These are phyloP conservation scores for Diplodia seriata DNA, from an alignment of 2,329 filamentous ascomycete genomes.

Conservation along the genomic window DNA sequence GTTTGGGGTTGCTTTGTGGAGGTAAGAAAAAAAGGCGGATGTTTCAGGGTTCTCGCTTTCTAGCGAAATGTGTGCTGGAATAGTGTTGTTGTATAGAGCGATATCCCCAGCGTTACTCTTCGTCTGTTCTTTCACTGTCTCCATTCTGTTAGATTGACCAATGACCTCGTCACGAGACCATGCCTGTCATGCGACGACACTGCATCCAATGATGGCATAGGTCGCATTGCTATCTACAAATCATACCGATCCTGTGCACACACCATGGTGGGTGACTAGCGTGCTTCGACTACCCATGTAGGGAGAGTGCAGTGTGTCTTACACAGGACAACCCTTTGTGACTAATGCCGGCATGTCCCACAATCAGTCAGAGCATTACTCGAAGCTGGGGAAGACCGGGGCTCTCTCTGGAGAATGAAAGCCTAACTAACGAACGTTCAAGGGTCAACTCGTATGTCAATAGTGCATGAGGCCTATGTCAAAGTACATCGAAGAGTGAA, in stretches of 20 bases:
- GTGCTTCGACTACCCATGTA: background rate
- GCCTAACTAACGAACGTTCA: background rate
- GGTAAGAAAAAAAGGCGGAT: constrained; percentile 26
- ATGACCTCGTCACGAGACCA: constrained; percentile 10
- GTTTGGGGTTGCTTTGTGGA: constrained; percentile 14
- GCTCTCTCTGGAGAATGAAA: background rate
- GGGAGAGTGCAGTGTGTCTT: background rate
- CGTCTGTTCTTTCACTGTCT: background rate
- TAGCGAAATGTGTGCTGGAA: constrained; percentile 21
- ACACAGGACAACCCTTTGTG: background rate
- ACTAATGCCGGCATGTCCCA: background rate
- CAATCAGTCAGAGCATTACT: background rate
- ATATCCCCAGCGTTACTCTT: constrained; percentile 28
- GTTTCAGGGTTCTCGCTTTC: constrained; percentile 21
- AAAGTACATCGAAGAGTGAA: background rate
- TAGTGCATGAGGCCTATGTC: background rate
- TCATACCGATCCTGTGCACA: background rate
- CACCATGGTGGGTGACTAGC: background rate
- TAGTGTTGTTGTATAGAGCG: constrained; percentile 29
- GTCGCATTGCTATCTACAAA: constrained; percentile 1
- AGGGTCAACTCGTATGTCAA: background rate
- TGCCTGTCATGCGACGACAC: constrained; percentile 2
- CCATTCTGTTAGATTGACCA: constrained; percentile 16
- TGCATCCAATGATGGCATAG: background rate
- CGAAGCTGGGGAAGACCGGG: background rate